Evolutionary conservation across 108 stramenopile genomes (phyloP).

Genomic region (Skeletonema tropicum): DNA sequence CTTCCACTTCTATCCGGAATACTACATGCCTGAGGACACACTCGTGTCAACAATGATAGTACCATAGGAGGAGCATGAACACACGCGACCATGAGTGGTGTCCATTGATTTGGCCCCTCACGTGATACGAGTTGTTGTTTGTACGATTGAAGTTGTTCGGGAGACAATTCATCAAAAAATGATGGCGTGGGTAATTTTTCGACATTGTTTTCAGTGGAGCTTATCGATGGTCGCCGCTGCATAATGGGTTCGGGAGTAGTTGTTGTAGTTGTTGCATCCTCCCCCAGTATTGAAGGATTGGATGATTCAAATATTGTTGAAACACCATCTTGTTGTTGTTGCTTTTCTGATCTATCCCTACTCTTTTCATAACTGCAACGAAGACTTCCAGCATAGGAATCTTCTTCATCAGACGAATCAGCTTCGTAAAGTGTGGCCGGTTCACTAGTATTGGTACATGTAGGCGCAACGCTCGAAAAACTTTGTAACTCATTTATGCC

Average conservation of each 20-base stretch:
- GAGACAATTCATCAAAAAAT: neutral
- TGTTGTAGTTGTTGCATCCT: neutral
- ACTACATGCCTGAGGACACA: conserved; percentile 24
- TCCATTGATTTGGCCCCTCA: conserved; percentile 34
- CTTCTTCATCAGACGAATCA: neutral
- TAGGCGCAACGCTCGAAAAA: neutral
- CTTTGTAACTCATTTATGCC: neutral
- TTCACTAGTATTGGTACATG: neutral
- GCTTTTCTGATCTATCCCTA: neutral
- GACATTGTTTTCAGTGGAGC: neutral
- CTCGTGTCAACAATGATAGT: conserved; percentile 21
- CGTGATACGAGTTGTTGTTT: conserved; percentile 17
- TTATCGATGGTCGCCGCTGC: neutral
- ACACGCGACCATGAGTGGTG: conserved; percentile 43
- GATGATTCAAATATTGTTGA: neutral
- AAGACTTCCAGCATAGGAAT: neutral
- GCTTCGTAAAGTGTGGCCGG: neutral
- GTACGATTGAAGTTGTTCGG: conserved; percentile 6
- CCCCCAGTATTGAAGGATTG: neutral
- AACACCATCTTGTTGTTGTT: neutral
- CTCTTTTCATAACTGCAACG: conserved; percentile 3
- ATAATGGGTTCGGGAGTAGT: neutral
- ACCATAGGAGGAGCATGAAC: conserved; percentile 25
- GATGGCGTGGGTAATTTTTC: conserved; percentile 3
- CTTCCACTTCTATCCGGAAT: conserved; percentile 40